Base-by-base conservation (phyloP, 2,329 filamentous ascomycete species). In the Alternaria longipes region DNA sequence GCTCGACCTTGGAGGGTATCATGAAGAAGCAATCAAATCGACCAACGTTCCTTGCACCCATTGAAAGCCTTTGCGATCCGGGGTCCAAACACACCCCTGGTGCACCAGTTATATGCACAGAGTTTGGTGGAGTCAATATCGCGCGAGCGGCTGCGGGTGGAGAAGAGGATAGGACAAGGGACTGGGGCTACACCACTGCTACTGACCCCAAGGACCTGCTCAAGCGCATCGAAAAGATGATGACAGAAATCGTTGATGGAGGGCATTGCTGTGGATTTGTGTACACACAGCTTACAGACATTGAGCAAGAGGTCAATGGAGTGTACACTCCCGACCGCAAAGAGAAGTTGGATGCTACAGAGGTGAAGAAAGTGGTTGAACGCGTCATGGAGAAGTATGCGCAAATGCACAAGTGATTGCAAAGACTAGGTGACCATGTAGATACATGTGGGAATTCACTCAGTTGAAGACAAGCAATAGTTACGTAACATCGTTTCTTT, bases 41-140 rank as follows among this genome's bases (percentile, higher is more conserved):
- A 7, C 79, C 81, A 2, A 82, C 90, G 76, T 90, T 90, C 65
- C 79, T 87, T 0, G 75, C 76, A 0, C 80, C 84, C 20, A 81
- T 83, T 6, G 70, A 78, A 0, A 69, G 75, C 0, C 30, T 46
- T 8, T 47, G 18, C 1, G 71, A 81, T 14, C 45, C 59, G 0
- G 87, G 86, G 0, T 79, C 84, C 0, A 73, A 74, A n/a, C 87
- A 90, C 68, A 72, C 71, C 5, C 76, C 81, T 0, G 85, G 84
- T 0, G 86, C 87, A 0, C 88, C 88, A 0, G 82, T 91, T 36
- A 84, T 91, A 63, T 90, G 87, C 74, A 88, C 86, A 2, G 89
- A 91, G 69, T 90, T 90, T 63, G 89, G 88, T 3, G 89, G 89
- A 4, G 86, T 91, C 42, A 91, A 90, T 68, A 89, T 91, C 67